Evolutionary conservation across 2,329 filamentous ascomycete genomes (phyloP), one percentile per base, ranked within the genome.

Genomic region (Teratosphaeria zuluensis): DNA sequence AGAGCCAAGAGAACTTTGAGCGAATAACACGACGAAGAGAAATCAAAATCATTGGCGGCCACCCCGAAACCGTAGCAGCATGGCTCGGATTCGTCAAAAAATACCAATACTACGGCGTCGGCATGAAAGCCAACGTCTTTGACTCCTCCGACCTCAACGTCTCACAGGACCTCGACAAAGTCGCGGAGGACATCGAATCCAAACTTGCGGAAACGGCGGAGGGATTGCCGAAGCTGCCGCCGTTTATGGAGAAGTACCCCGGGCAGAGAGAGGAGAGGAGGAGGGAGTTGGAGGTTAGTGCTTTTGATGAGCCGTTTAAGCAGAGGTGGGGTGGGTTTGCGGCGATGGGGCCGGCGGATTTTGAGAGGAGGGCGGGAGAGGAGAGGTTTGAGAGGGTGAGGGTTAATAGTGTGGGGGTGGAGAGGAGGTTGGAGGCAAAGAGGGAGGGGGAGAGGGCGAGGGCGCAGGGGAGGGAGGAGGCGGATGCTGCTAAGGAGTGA

Each of bases 121-220:
- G 94, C 68, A 95, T 99, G 91, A 99, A 99, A 81, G 94, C 94
- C 56, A 96, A 99, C 72, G 83, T 97, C 55, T 99, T 89, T 85
- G 90, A 96, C 71, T 92, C 90, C 74, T 85, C 88, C 68, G 81
- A 82, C 59, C 48, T 74, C 55, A 65, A 71, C 33, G 66, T 68
- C 11, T 63, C 24, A 21, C 64, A 67, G 59, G 68, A 72, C 38
- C 63, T 74, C 69, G 72, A 74, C 51, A 62, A 62, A 46, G 67
- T 73, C 64, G 70, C 68, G 24, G 66, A 69, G 58, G 58, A 63
- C 63, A 64, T 69, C 21, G 59, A 61, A 54, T 58, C 62, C 54
- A 62, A 59, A 56, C 58, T 72, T 12, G 67, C 68, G 4, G 66
- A 70, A 24, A 19, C 28, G 16, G 64, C 63, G 55, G 61, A 63